Evolutionary conservation across 345 rosid species (phyloP), one percentile per base, ranked within the genome.

Genomic region (Hibiscus mutabilis): DNA sequence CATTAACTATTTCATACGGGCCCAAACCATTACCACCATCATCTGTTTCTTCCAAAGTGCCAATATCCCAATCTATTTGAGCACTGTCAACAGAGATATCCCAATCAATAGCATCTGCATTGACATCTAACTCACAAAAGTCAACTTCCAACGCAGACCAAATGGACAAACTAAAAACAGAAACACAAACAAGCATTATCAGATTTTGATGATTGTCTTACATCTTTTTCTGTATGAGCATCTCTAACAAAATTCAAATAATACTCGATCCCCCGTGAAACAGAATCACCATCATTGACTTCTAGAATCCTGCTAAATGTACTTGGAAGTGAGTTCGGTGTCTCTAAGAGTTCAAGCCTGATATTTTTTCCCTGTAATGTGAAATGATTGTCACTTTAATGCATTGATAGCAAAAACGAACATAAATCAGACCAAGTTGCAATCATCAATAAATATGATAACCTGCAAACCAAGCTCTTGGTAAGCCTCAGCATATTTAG

Each of bases 381-480:
- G 19, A 78, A 33, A 69, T 12, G 31, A 56, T 40, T 16, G 12
- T 55, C 62, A 64, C 61, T 52, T 69, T 11, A 42, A 53, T 40
- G 64, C 66, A 68, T 47, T 22, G 35, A 57, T 56, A 64, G 49
- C 2, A 80, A 72, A 31, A 52, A 37, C 1, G 21, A 55, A 27
- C 24, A 70, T 24, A 76, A 70, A 42, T 73, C 65, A 29, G 37
- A 55, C 44, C 59, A 75, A 75, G 65, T 35, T 29, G 4, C 53
- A 74, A 73, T 71, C 51, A 76, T 56, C n/a, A 22, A 31, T 15
- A 76, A 42, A 31, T 46, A 66, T 57, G 10, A 16, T 25, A 70
- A 92, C 97, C 97, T 89, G 94, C 87, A 95, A 83, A 29, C 99
- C 97, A 81, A 95, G 92, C 86, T 90, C 99, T 71, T 90, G 94